phyloP scores from a whole-genome alignment of 2,329 filamentous ascomycete species.

The Xylariomycetidae sp. region DNA sequence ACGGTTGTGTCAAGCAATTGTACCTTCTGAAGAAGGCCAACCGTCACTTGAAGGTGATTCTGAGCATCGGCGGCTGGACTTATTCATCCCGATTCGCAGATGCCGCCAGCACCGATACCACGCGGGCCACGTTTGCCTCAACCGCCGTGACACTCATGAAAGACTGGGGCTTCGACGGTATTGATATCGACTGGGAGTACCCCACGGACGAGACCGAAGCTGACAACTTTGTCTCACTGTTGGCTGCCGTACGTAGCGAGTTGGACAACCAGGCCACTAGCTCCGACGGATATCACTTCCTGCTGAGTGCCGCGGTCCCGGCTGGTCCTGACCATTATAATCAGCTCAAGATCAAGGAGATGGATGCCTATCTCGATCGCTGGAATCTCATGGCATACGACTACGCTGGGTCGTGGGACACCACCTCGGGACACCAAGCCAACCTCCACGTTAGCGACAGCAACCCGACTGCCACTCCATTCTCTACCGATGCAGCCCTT shows the following conservation, averaged over 20 bases:
- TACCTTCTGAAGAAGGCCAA: slow-evolving; percentile 71
- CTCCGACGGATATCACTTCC: slow-evolving; percentile 43
- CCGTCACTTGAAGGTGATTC: slow-evolving; percentile 68
- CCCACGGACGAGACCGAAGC: slow-evolving; percentile 33
- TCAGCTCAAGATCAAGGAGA: slow-evolving; percentile 37
- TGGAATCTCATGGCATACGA: slow-evolving; percentile 69
- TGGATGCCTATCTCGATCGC: slow-evolving; percentile 44
- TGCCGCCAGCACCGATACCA: slow-evolving; percentile 56
- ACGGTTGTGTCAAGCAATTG: slow-evolving; percentile 76
- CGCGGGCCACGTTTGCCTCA: slow-evolving; percentile 61
- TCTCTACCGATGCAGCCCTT: slow-evolving; percentile 61
- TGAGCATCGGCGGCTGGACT: slow-evolving; percentile 83
- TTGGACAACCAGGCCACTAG: slow-evolving; percentile 42
- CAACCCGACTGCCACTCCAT: slow-evolving; percentile 58
- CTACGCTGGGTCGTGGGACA: slow-evolving; percentile 64
- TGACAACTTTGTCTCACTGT: slow-evolving; percentile 37
- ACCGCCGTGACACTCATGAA: slow-evolving; percentile 64
- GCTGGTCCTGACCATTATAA: slow-evolving; percentile 43
- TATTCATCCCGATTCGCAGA: slow-evolving; percentile 71
- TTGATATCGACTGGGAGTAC: slow-evolving; percentile 37
- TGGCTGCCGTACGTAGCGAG: slow-evolving; percentile 37
- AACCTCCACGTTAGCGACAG: slow-evolving; percentile 57
- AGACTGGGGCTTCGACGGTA: slow-evolving; percentile 57
- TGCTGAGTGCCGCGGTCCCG: slow-evolving; percentile 47
- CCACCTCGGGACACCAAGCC: slow-evolving; percentile 59